Conservation (phyloP, 2,329 filamentous ascomycete species). For the Aspergillus hiratsukae region DNA sequence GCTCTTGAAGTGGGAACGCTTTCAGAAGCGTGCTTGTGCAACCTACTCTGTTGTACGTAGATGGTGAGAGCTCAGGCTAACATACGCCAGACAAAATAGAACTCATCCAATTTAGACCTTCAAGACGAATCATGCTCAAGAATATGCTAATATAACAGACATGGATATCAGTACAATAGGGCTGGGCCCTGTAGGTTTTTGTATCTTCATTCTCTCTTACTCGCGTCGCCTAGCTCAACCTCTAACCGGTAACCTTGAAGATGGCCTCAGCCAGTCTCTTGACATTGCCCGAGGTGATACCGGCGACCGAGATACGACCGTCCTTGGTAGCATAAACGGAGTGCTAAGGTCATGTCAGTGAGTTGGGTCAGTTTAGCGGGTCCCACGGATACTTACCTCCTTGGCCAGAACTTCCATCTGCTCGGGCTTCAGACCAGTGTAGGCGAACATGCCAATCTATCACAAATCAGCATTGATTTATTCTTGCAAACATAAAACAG, state of each 20-base stretch:
- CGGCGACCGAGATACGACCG: conserved; percentile 49
- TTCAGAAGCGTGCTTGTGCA: neutral
- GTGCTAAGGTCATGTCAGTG: conserved; percentile 50
- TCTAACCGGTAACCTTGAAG: conserved; percentile 48
- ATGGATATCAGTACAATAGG: neutral
- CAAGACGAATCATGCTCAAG: neutral
- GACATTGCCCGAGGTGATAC: conserved; percentile 48
- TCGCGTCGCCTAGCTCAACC: neutral
- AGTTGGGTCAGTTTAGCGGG: neutral
- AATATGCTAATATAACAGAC: neutral
- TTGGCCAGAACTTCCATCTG: conserved; percentile 90
- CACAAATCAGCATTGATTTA: conserved; percentile 1
- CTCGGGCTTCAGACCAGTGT: conserved; percentile 84
- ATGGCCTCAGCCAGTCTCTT: conserved; percentile 48
- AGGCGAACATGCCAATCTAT: conserved; percentile 97
- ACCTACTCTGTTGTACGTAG: neutral
- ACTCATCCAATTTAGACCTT: neutral
- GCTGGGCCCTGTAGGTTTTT: neutral
- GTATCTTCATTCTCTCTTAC: conserved; percentile 5
- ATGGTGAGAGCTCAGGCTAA: neutral
- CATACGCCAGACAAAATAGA: neutral
- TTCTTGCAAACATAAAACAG: neutral
- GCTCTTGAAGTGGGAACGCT: neutral
- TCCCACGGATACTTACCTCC: conserved; percentile 53
- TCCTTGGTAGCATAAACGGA: conserved; percentile 94